These are phyloP conservation scores for Neofusicoccum umdonicola DNA, from an alignment of 2,329 filamentous ascomycete genomes.

Conservation along the genomic window DNA sequence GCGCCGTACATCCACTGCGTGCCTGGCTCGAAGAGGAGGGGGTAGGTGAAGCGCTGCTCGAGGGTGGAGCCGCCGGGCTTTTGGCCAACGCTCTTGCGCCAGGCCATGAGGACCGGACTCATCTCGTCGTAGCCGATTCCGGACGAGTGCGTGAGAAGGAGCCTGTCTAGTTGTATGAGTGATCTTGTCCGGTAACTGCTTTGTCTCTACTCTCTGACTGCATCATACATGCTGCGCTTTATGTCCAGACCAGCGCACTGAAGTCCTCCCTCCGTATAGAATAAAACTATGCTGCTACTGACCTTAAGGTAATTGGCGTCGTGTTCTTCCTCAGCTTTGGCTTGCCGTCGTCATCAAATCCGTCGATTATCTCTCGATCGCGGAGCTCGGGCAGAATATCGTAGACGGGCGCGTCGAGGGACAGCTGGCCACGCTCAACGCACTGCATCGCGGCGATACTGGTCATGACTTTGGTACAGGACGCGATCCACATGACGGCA, in stretches of 20 bases:
- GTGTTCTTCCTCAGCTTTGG: constrained; percentile 18
- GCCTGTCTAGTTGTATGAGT: constrained; percentile 17
- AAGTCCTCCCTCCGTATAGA: not conserved
- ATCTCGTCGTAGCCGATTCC: constrained; percentile 27
- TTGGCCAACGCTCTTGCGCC: constrained; percentile 21
- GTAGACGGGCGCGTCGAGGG: constrained; percentile 34
- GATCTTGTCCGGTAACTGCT: too few species aligned
- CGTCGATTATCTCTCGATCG: constrained; percentile 25
- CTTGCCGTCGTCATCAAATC: constrained; percentile 22
- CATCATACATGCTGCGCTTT: too few species aligned
- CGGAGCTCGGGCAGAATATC: constrained; percentile 33
- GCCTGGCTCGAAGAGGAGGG: constrained; percentile 30
- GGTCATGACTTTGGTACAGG: constrained; percentile 40
- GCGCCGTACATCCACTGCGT: constrained; percentile 24
- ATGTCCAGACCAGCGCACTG: too few species aligned
- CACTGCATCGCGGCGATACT: constrained; percentile 33
- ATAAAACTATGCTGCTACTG: not conserved
- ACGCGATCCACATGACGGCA: constrained; percentile 39
- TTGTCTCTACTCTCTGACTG: too few species aligned
- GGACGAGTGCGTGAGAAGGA: constrained; percentile 28
- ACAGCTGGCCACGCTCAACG: constrained; percentile 33
- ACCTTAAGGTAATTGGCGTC: constrained; percentile 14
- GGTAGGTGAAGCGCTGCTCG: constrained; percentile 20
- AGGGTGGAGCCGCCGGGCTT: constrained; percentile 16
- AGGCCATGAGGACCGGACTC: constrained; percentile 18